Conservation (phyloP, 805 yeast genomes). For the Danielia reshetovae region DNA sequence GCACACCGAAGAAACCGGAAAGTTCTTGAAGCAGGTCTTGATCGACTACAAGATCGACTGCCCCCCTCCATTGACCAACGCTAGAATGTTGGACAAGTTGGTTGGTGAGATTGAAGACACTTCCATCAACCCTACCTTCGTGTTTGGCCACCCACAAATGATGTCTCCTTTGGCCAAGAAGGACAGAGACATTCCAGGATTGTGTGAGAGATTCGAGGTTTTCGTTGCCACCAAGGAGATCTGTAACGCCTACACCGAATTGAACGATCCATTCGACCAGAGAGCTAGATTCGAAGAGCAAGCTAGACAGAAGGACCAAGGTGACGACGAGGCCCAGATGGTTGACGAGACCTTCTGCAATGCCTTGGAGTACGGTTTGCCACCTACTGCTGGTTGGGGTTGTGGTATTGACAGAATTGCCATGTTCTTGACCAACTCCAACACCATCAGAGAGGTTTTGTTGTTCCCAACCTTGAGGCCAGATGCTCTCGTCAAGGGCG, state of each 20-base stretch:
- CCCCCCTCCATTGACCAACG: conserved; percentile 90
- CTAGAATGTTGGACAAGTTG: conserved; percentile 97
- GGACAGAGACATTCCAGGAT: conserved; percentile 86
- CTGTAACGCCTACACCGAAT: conserved; percentile 96
- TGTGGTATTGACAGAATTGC: conserved; percentile 98
- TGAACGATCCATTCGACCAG: conserved; percentile 98
- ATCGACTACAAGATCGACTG: conserved; percentile 82
- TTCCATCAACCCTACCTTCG: conserved; percentile 94
- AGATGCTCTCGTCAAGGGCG: conserved; percentile 49
- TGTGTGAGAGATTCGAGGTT: conserved; percentile 97
- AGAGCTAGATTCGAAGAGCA: conserved; percentile 97
- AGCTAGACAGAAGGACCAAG: conserved; percentile 97
- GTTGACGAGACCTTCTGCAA: conserved; percentile 96
- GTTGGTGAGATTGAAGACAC: conserved; percentile 95
- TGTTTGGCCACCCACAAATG: conserved; percentile 99
- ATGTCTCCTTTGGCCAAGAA: conserved; percentile 99
- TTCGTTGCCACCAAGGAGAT: conserved; percentile 98
- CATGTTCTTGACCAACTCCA: conserved; percentile 95
- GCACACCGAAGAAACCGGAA: conserved; percentile 91
- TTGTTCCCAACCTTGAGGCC: conserved; percentile 99
- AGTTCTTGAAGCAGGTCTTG: conserved; percentile 77
- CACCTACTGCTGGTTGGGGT: conserved; percentile 99
- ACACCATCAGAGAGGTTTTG: conserved; percentile 95
- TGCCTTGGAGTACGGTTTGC: conserved; percentile 96
- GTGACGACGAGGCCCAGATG: conserved; percentile 98